A percentile compares a stretch with the other conserved stretches of the same genome.
phyloP scores from a whole-genome alignment of 78 protist genomes.

The Dictyostelium capitatum region DNA sequence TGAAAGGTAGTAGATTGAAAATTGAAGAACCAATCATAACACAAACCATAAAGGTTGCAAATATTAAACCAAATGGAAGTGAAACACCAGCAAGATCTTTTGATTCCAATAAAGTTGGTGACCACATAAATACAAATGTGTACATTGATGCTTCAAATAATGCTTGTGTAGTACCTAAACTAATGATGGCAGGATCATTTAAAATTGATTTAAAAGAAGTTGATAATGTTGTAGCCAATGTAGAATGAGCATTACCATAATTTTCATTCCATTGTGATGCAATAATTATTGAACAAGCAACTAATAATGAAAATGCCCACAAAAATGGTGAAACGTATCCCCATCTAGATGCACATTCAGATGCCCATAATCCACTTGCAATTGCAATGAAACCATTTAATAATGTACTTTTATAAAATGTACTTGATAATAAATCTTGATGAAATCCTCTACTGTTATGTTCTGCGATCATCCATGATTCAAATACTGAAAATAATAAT shows the following conservation, averaged over 20 bases:
- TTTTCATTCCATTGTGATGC: conserved; percentile 89
- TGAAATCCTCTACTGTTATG: conserved; percentile 78
- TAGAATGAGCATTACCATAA: conserved; percentile 71
- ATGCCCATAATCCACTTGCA: conserved; percentile 90
- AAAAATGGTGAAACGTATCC: conserved; percentile 95
- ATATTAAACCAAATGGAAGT: conserved; percentile 91
- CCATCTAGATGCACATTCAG: conserved; percentile 59
- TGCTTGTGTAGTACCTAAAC: conserved; percentile 87
- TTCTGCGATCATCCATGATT: conserved; percentile 97
- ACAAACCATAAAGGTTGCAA: conserved; percentile 93
- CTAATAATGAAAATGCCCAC: conserved; percentile 43
- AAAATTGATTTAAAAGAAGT: neutral
- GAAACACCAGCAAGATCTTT: neutral
- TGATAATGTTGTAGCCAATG: neutral
- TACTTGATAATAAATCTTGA: conserved; percentile 63
- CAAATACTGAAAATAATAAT: conserved; percentile 95
- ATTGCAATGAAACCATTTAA: conserved; percentile 93
- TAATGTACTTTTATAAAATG: conserved; percentile 88
- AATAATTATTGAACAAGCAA: neutral
- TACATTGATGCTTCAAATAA: conserved; percentile 97
- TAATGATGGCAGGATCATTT: conserved; percentile 27
- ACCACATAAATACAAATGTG: conserved; percentile 97
- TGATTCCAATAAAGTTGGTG: conserved; percentile 87
- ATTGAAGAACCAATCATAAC: conserved; percentile 91
- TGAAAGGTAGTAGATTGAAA: neutral